Percentiles rank a stretch among this genome's conserved stretches.
Evolutionary conservation across 164 flowering plant species (phyloP).

Genomic region (Umbilicus rupestris): DNA sequence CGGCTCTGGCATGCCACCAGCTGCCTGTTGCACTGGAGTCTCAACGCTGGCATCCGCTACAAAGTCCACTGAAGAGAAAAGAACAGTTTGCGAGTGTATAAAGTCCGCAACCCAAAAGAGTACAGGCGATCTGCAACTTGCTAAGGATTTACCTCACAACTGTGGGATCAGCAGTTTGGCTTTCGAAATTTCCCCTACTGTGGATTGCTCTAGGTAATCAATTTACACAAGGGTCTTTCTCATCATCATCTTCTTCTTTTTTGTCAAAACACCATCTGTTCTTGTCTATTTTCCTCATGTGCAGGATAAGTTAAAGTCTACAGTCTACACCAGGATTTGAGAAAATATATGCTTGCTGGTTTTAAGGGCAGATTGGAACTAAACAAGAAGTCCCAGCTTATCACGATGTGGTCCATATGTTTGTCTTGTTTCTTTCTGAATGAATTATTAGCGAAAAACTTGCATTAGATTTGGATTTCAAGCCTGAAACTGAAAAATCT

Average conservation of each 20-base stretch:
- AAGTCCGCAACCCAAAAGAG: neutral
- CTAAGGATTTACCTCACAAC: neutral
- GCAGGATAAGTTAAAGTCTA: neutral
- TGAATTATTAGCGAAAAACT: neutral
- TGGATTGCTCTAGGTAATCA: slow-evolving; percentile 4
- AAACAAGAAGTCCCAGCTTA: neutral
- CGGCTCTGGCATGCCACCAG: slow-evolving; percentile 1
- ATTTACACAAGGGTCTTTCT: neutral
- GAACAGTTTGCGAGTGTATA: neutral
- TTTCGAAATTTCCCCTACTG: neutral
- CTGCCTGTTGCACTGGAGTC: neutral
- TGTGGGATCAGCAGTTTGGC: neutral
- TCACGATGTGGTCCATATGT: neutral
- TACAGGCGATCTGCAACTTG: neutral
- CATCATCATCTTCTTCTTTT: neutral
- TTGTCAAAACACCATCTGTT: neutral
- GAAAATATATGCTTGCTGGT: neutral
- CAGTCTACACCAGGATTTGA: neutral
- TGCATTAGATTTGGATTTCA: neutral
- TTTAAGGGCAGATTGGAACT: neutral
- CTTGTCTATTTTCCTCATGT: neutral
- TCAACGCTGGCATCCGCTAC: neutral
- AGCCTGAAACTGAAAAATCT: neutral
- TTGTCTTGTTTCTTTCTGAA: slow-evolving; percentile 2
- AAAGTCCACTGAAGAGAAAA: slow-evolving; percentile 1